These are phyloP conservation scores for Paecilomyces sp. DNA, from an alignment of 2,329 filamentous ascomycete species.

Conservation along the genomic window DNA sequence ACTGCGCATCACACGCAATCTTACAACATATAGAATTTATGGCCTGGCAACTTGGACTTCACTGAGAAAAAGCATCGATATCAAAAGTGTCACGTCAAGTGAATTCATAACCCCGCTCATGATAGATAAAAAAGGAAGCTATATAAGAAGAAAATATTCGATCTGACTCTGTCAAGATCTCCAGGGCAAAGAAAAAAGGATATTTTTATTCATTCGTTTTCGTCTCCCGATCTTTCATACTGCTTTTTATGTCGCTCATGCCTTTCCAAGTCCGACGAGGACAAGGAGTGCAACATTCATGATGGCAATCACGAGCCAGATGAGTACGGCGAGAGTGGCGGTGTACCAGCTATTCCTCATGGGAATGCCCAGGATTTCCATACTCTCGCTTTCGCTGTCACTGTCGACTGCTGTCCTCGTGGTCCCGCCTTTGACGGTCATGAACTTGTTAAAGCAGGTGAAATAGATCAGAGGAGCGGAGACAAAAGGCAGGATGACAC, in stretches of 20 bases:
- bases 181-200: neutral
- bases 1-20: too few species aligned
- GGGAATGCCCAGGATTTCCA: slow-evolving; percentile 34
- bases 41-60: too few species aligned
- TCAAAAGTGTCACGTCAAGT: neutral
- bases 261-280: neutral
- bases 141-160: neutral
- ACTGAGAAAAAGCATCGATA: neutral
- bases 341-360: slow-evolving; percentile 64
- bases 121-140: neutral
- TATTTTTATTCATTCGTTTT: neutral
- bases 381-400: slow-evolving; percentile 19
- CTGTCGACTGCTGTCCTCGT: slow-evolving; percentile 32
- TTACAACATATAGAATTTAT: too few species aligned
- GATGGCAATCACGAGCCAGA: neutral
- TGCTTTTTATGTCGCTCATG: neutral
- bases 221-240: neutral
- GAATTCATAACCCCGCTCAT: neutral
- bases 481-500: slow-evolving; percentile 72
- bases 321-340: neutral
- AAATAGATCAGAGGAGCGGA: slow-evolving; percentile 78
- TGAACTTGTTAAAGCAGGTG: slow-evolving; percentile 70
- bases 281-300: neutral
- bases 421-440: slow-evolving; percentile 55
- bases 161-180: neutral